Evolutionary conservation across 257 asterid genomes (phyloP).

Genomic region (Solanum boliviense): DNA sequence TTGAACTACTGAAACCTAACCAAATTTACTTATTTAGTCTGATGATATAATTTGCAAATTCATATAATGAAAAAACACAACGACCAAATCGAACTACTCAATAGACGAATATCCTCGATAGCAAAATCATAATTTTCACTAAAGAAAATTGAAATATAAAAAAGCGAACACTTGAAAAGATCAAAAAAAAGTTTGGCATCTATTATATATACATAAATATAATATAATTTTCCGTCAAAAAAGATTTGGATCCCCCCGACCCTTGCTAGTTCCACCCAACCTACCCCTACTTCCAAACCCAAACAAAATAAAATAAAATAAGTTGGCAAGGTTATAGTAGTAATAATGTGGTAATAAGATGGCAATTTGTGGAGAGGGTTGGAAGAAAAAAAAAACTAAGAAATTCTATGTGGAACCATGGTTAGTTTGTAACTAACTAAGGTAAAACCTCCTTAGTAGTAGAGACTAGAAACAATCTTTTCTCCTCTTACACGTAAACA

Average conservation of each 20-base stretch:
- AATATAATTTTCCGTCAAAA: too few relatives aligned
- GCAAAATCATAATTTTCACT: neutral
- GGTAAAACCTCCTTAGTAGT: conserved; percentile 8
- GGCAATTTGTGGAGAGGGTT: neutral
- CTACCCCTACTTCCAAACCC: neutral
- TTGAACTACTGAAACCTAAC: neutral
- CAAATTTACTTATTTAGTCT: neutral
- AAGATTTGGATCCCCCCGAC: neutral
- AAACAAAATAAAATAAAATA: too few relatives aligned
- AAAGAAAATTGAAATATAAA: neutral
- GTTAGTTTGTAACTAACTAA: conserved; percentile 16
- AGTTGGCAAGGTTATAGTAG: neutral
- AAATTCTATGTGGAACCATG: conserved; percentile 4
- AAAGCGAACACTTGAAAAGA: neutral
- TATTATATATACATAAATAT: too few relatives aligned
- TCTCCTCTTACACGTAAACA: neutral
- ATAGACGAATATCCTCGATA: neutral
- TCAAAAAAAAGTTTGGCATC: too few relatives aligned
- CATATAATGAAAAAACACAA: neutral
- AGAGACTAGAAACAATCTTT: conserved; percentile 12
- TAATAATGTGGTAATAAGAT: conserved; percentile 7
- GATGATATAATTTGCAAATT: neutral
- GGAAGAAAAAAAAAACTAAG: neutral
- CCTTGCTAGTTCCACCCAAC: neutral
- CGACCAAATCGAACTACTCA: neutral